phyloP scores from a whole-genome alignment of 78 protist genomes.

The Dictyostelium brefeldianum region DNA sequence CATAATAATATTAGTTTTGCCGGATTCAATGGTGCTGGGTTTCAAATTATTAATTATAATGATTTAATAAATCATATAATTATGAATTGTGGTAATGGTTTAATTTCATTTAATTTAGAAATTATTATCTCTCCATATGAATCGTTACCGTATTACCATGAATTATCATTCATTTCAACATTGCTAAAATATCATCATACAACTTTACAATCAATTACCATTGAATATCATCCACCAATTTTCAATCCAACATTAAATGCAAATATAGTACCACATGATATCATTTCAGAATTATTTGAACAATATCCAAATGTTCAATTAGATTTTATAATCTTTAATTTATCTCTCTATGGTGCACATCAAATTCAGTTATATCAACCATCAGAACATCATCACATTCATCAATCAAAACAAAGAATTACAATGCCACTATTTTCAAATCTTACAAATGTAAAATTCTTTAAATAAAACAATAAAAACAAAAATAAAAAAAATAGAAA shows the following conservation, averaged over 20 bases:
- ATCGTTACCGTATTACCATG: not conserved
- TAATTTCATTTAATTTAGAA: not conserved
- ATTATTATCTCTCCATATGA: not conserved
- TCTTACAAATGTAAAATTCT: too few species aligned
- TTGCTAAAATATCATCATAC: not conserved
- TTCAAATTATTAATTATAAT: not conserved
- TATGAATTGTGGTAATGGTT: not conserved
- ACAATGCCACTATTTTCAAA: too few species aligned
- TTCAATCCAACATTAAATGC: not conserved
- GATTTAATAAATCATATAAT: not conserved
- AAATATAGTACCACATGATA: not conserved
- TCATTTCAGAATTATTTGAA: not conserved
- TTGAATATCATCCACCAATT: not conserved
- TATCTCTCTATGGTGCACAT: too few species aligned
- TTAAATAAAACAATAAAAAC: too few species aligned
- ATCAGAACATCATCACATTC: too few species aligned
- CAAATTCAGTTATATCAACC: too few species aligned
- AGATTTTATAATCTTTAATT: not conserved
- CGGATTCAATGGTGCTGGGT: not conserved
- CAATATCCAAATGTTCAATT: not conserved
- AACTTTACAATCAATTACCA: not conserved
- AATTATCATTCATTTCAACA: not conserved
- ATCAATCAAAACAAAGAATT: too few species aligned
- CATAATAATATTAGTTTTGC: not conserved
- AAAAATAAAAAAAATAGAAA: too few species aligned